Percentiles rank a stretch among this genome's conserved stretches.
Conservation (phyloP, 345 rosid species). For the Hibiscus tridactylites region DNA sequence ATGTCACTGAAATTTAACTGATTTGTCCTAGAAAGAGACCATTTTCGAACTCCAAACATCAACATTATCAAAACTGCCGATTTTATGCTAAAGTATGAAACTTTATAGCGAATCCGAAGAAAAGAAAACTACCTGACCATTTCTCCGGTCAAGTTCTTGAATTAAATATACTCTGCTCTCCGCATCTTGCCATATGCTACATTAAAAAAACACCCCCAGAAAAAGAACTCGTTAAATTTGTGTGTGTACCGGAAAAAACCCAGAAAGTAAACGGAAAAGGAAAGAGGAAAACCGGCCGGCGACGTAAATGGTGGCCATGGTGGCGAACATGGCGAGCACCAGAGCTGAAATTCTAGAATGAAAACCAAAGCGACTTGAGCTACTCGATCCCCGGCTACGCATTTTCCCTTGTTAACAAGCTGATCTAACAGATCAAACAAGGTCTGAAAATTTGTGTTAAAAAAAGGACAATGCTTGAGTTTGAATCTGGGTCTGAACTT, state of each 20-base stretch:
- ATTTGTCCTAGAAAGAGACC: neutral
- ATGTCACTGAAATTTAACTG: neutral
- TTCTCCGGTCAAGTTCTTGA: slow-evolving; percentile 31
- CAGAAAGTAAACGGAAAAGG: neutral
- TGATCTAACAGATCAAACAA: slow-evolving; percentile 3
- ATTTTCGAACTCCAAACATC: neutral
- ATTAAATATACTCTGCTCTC: slow-evolving; percentile 30
- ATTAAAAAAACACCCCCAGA: neutral
- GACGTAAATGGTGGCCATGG: slow-evolving; percentile 33
- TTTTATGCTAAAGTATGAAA: neutral
- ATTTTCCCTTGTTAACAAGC: slow-evolving; percentile 8
- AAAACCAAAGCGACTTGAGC: slow-evolving; percentile 11
- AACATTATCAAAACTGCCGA: neutral
- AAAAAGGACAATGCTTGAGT: neutral
- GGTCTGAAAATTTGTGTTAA: neutral
- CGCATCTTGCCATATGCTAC: slow-evolving; percentile 48
- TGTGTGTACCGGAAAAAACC: neutral
- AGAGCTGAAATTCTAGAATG: slow-evolving; percentile 21
- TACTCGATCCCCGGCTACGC: slow-evolving; percentile 27
- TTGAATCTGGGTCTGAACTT: neutral
- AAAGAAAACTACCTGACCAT: slow-evolving; percentile 22
- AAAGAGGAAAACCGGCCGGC: slow-evolving; percentile 29
- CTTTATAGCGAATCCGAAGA: neutral
- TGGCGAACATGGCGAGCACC: slow-evolving; percentile 28
- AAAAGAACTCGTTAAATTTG: neutral